Percentiles rank a stretch among this genome's conserved stretches.
Conservation (phyloP, 768 basidiomycete species). For the Erythrobasidium yunnanense region DNA sequence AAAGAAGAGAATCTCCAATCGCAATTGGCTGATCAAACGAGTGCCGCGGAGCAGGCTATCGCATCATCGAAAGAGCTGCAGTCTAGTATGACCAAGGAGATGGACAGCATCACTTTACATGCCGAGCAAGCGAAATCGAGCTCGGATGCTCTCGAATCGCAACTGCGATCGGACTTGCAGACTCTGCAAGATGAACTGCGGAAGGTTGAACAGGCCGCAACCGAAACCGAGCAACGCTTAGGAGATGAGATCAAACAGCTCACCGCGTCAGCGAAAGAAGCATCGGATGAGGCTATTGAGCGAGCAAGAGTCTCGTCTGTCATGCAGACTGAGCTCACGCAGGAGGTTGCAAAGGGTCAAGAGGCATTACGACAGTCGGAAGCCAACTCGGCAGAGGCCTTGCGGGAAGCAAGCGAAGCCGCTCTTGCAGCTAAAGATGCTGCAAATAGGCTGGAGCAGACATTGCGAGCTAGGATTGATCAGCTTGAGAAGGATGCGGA, state of each 20-base stretch:
- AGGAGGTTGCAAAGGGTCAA: background rate
- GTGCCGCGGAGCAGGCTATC: background rate
- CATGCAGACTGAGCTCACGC: no score
- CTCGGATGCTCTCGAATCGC: background rate
- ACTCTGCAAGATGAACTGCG: no score
- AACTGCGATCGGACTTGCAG: background rate
- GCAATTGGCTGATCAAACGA: background rate
- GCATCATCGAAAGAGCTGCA: background rate
- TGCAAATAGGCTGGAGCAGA: conserved; percentile 3
- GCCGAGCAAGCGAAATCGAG: background rate
- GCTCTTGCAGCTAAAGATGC: background rate
- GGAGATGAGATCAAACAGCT: no score
- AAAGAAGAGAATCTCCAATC: background rate
- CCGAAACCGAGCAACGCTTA: no score
- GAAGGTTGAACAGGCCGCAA: no score
- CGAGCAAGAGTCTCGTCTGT: no score
- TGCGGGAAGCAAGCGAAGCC: background rate
- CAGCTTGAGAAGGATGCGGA: no score
- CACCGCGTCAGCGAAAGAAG: no score
- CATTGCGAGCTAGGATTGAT: no score
- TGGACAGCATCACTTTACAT: background rate
- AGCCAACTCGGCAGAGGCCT: no score
- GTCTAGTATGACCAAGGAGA: background rate
- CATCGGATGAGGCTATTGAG: no score
- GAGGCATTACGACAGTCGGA: background rate